Conservation (phyloP, 1,284 basidiomycete species). For the Malassezia vespertilionis region DNA sequence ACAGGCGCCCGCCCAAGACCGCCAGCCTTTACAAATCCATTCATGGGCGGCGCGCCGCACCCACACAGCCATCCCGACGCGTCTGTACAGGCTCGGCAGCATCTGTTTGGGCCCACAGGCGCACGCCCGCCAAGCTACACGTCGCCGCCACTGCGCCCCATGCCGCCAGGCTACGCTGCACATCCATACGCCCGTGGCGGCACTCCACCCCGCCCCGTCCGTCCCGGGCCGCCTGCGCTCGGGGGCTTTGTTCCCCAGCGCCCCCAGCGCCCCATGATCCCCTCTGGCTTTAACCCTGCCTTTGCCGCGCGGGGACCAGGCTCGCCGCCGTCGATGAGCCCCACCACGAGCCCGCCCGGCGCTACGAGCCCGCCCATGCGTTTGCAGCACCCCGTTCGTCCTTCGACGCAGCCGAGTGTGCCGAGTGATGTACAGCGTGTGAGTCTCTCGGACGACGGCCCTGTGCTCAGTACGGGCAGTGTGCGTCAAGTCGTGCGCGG, state of each 20-base stretch:
- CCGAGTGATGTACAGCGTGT: slow-evolving; percentile 22
- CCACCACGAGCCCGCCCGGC: slow-evolving; percentile 27
- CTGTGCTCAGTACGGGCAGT: slow-evolving; percentile 29
- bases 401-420: slow-evolving; percentile 8
- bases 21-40: background rate
- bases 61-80: background rate
- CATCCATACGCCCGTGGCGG: slow-evolving; percentile 9
- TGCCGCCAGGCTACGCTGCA: background rate
- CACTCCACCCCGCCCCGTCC: slow-evolving; percentile 14
- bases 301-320: slow-evolving; percentile 30
- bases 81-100: slow-evolving; percentile 11
- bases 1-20: slow-evolving; percentile 1
- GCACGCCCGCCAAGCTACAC: background rate
- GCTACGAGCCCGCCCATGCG: slow-evolving; percentile 25
- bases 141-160: slow-evolving; percentile 1
- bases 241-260: slow-evolving; percentile 15
- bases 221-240: too few relatives aligned
- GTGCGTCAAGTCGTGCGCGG: slow-evolving; percentile 40
- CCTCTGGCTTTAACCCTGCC: slow-evolving; percentile 23
- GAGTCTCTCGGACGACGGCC: slow-evolving; percentile 44
- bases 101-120: slow-evolving; percentile 11
- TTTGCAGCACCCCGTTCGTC: slow-evolving; percentile 33
- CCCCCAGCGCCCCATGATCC: slow-evolving; percentile 35
- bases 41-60: background rate
- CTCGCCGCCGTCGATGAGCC: slow-evolving; percentile 32